Evolutionary conservation across 352 stramenopile species (phyloP).

Genomic region (Phytopythium montanum): DNA sequence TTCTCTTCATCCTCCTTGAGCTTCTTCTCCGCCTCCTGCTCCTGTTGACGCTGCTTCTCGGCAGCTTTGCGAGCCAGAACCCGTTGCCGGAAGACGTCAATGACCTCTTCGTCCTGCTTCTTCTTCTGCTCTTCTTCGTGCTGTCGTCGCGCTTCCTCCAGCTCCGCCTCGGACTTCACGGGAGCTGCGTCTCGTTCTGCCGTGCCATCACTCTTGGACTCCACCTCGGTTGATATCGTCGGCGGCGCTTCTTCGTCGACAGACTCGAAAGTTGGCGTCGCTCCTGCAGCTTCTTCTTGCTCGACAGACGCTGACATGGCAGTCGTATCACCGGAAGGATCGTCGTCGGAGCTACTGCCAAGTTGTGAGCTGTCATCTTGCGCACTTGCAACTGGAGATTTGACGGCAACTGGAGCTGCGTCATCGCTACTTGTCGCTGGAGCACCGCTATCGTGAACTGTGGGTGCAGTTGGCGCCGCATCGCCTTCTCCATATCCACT

Average conservation of each 20-base stretch:
- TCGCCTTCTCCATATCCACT: neutral
- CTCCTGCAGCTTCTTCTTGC: neutral
- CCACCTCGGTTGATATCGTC: neutral
- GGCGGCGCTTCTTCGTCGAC: neutral
- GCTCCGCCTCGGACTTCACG: slow-evolving; percentile 5
- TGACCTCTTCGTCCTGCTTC: slow-evolving; percentile 48
- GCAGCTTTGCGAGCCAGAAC: slow-evolving; percentile 59
- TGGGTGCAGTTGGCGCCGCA: neutral
- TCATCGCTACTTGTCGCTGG: neutral
- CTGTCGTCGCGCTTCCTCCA: slow-evolving; percentile 14
- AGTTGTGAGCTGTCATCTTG: neutral
- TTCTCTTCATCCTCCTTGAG: slow-evolving; percentile 35
- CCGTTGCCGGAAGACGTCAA: slow-evolving; percentile 63
- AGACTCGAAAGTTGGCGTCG: neutral
- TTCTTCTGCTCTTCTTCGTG: slow-evolving; percentile 47
- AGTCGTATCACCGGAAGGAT: neutral
- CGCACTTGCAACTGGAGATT: neutral
- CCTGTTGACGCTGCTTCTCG: slow-evolving; percentile 51
- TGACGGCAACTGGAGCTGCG: neutral
- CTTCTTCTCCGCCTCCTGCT: slow-evolving; percentile 33
- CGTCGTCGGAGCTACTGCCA: neutral
- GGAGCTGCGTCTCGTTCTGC: neutral
- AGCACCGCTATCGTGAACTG: neutral
- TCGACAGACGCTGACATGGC: neutral
- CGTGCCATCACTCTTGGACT: neutral